Conservation (phyloP, 2,329 filamentous ascomycete species). For the Phyllosticta citrichinensis region DNA sequence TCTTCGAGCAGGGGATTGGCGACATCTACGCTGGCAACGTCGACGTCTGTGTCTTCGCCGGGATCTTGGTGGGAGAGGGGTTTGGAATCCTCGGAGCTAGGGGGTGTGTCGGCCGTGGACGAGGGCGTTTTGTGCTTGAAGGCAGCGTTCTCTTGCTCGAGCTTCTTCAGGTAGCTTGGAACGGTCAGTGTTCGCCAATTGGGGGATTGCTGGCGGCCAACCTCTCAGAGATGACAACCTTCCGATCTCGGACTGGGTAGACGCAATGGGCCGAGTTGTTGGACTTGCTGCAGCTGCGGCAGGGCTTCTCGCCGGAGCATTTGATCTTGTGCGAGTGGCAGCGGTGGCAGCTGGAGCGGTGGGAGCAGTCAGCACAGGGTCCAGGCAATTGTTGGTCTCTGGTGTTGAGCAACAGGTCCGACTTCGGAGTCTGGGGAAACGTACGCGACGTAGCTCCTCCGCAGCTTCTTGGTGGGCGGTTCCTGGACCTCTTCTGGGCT, state of each 20-base stretch:
- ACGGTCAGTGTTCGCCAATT: not conserved
- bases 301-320: conserved; percentile 18
- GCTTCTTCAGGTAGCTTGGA: conserved; percentile 14
- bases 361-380: not conserved
- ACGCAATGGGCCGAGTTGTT: conserved; percentile 13
- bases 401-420: not conserved
- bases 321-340: conserved; percentile 20
- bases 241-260: conserved; percentile 16
- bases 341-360: conserved; percentile 14
- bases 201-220: not conserved
- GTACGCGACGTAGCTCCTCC: conserved; percentile 9
- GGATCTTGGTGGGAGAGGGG: not conserved
- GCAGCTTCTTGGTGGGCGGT: conserved; percentile 9
- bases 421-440: conserved; percentile 1
- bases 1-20: conserved; percentile 18
- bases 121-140: conserved; percentile 9
- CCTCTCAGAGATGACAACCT: conserved; percentile 17
- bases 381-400: not conserved
- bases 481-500: conserved; percentile 5
- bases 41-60: conserved; percentile 1
- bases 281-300: conserved; percentile 14
- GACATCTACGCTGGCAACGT: conserved; percentile 12
- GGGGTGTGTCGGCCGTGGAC: not conserved
- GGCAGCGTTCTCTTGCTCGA: conserved; percentile 15
- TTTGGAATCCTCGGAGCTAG: conserved; percentile 2